Conservation (phyloP, 192 early-diverging fungal species). For the Umbelopsis sp. region DNA sequence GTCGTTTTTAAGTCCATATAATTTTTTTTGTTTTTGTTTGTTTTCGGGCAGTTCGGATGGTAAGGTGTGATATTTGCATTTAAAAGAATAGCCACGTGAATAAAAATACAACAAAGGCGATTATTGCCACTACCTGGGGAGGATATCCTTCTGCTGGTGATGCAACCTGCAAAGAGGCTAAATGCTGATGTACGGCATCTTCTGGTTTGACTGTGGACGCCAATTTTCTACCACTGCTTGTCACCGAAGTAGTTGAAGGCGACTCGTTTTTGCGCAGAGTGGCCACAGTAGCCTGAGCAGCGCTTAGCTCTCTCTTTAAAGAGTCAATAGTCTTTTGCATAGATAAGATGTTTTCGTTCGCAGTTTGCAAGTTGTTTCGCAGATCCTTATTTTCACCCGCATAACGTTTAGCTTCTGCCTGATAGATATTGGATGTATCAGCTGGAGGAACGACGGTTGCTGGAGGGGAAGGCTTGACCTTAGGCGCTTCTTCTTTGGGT, state of each 20-base stretch:
- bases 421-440: neutral
- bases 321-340: conserved; percentile 20
- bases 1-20: neutral
- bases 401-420: neutral
- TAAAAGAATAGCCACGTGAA: conserved; percentile 69
- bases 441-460: neutral
- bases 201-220: conserved; percentile 19
- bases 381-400: neutral
- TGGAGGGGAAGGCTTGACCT: neutral
- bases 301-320: conserved; percentile 13
- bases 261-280: conserved; percentile 8
- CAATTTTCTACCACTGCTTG: neutral
- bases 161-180: conserved; percentile 34
- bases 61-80: neutral
- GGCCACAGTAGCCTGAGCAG: conserved; percentile 12
- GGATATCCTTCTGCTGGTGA: conserved; percentile 62
- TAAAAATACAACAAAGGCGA: conserved; percentile 61
- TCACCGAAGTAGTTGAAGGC: neutral
- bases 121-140: conserved; percentile 57
- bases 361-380: neutral
- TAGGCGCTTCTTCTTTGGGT: too few species aligned
- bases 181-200: conserved; percentile 39
- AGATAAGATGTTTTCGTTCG: neutral
- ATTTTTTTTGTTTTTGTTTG: neutral
- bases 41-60: neutral